Evolutionary conservation across 202 grass and related monocot genomes (phyloP).

Genomic region (Saccharum hybrid): DNA sequence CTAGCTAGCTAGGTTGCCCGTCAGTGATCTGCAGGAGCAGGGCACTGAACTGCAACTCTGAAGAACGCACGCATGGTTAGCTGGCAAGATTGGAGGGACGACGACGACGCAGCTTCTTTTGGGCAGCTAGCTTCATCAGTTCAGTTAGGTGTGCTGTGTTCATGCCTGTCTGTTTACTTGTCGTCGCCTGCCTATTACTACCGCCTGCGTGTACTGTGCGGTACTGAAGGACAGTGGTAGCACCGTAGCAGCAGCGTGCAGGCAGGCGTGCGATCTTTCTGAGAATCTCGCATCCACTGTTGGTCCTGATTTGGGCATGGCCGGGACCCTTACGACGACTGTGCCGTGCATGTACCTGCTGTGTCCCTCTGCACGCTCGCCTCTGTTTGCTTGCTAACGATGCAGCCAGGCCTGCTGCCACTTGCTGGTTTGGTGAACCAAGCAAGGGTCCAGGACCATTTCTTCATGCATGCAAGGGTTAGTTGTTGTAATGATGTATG

Average conservation of each 20-base stretch:
- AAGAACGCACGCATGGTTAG: too few relatives aligned
- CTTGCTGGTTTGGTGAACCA: constrained; percentile 12
- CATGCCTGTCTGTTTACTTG: neutral
- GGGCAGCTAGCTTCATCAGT: neutral
- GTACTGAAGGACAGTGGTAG: neutral
- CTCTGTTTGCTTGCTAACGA: constrained; percentile 3
- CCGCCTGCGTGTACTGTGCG: neutral
- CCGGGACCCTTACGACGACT: neutral
- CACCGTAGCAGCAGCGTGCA: neutral
- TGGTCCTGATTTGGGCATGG: constrained; percentile 46
- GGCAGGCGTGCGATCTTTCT: constrained; percentile 6
- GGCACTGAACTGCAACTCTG: neutral
- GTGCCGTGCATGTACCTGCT: constrained; percentile 11
- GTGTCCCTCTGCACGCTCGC: constrained; percentile 12
- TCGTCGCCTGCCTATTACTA: neutral
- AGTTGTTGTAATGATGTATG: neutral
- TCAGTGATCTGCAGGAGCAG: neutral
- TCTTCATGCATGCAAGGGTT: neutral
- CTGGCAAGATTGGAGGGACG: neutral
- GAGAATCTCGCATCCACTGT: neutral
- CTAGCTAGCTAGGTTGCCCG: neutral
- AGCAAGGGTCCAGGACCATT: neutral
- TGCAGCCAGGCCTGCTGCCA: neutral
- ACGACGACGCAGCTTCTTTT: neutral
- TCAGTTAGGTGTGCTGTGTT: neutral